Conservation (phyloP, 768 basidiomycete genomes). For the Mycena galericulata region DNA sequence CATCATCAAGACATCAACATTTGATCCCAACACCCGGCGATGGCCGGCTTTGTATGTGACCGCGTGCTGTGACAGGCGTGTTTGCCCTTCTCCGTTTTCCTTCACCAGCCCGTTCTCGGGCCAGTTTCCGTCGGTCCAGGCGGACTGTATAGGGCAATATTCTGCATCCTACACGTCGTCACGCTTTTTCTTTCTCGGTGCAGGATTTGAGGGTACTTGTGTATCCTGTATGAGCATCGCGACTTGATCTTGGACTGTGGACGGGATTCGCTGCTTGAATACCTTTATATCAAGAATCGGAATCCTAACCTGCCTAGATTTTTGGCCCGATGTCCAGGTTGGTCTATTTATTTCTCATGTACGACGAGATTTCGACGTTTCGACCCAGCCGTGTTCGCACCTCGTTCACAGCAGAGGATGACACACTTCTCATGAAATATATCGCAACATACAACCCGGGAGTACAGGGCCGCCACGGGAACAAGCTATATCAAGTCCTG, state of each 20-base stretch:
- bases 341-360: not conserved
- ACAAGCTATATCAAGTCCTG: slow-evolving; percentile 55
- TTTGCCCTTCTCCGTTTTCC: not conserved
- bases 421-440: slow-evolving; percentile 56
- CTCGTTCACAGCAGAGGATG: slow-evolving; percentile 54
- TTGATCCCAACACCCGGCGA: too few species aligned
- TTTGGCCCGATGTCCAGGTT: slow-evolving; percentile 8
- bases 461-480: slow-evolving; percentile 57
- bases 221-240: slow-evolving; percentile 4
- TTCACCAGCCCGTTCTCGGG: not conserved
- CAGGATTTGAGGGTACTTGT: not conserved
- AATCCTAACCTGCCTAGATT: not conserved
- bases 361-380: not conserved
- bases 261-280: not conserved
- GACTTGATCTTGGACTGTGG: slow-evolving; percentile 1
- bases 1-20: too few species aligned
- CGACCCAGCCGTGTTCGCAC: slow-evolving; percentile 30
- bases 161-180: not conserved
- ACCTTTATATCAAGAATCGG: not conserved
- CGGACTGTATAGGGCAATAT: not conserved
- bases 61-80: slow-evolving; percentile 1
- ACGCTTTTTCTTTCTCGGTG: not conserved
- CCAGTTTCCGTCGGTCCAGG: too few species aligned
- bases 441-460: slow-evolving; percentile 62
- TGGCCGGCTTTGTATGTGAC: too few species aligned